Evolutionary conservation across 2,329 filamentous ascomycete genomes (phyloP).

Genomic region (Venturia aucupariae): DNA sequence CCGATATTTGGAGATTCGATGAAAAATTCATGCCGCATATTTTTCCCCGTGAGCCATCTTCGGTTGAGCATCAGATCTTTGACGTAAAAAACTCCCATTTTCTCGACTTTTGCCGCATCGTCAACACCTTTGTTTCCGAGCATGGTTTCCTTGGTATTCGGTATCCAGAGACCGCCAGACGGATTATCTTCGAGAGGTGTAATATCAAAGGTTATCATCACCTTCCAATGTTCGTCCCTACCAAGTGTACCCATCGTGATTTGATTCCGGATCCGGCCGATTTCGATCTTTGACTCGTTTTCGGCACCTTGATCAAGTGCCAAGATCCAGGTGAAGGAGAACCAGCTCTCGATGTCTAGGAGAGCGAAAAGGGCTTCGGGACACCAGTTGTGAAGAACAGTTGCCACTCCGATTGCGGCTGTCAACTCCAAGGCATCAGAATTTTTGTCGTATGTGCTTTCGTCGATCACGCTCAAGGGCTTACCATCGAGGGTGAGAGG

Average conservation of each 20-base stretch:
- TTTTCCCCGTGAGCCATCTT: neutral
- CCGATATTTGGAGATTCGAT: neutral
- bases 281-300: neutral
- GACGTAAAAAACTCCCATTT: neutral
- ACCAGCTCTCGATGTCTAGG: neutral
- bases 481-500: neutral
- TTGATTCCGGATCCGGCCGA: neutral
- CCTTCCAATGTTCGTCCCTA: neutral
- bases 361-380: neutral
- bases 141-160: neutral
- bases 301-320: neutral
- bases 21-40: constrained; percentile 4
- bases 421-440: neutral
- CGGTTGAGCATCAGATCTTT: neutral
- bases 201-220: neutral
- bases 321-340: neutral
- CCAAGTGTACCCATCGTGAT: neutral
- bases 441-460: neutral
- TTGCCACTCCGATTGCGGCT: neutral
- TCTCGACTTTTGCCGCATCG: neutral
- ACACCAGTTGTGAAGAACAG: neutral
- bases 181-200: neutral
- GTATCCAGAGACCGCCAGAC: neutral
- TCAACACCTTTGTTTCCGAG: neutral
- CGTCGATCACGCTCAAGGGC: neutral